phyloP scores from a whole-genome alignment of 768 basidiomycete genomes.

The Amanita rimosa region DNA sequence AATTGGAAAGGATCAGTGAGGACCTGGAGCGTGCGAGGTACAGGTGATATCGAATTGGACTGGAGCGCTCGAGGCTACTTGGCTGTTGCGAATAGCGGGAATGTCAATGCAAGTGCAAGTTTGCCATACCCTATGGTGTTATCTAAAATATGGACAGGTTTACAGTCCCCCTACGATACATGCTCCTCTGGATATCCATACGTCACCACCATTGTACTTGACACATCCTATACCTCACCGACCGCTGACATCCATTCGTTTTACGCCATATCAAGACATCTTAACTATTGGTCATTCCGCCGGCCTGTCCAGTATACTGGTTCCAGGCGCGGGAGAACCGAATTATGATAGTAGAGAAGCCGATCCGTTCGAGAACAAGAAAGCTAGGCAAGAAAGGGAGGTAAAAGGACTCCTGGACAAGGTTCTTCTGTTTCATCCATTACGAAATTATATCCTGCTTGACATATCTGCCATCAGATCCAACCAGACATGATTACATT shows the following conservation, averaged over 20 bases:
- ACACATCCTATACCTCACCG: slow-evolving; percentile 78
- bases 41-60: slow-evolving; percentile 50
- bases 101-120: slow-evolving; percentile 56
- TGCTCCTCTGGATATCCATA: slow-evolving; percentile 32
- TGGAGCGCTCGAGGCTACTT: slow-evolving; percentile 85
- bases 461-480: slow-evolving; percentile 36
- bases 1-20: slow-evolving; percentile 89
- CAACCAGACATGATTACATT: slow-evolving; percentile 88
- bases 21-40: slow-evolving; percentile 62
- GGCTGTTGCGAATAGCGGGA: slow-evolving; percentile 73
- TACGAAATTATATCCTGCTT: background rate
- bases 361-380: slow-evolving; percentile 87
- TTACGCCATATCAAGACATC: slow-evolving; percentile 83
- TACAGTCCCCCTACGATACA: slow-evolving; percentile 64
- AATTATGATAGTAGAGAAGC: slow-evolving; percentile 92
- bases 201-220: slow-evolving; percentile 74
- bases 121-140: background rate
- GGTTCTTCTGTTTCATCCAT: slow-evolving; percentile 24
- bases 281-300: slow-evolving; percentile 67
- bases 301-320: slow-evolving; percentile 77
- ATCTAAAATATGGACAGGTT: slow-evolving; percentile 30
- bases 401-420: slow-evolving; percentile 88
- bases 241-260: slow-evolving; percentile 67
- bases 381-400: slow-evolving; percentile 77
- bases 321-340: slow-evolving; percentile 89